Base-by-base conservation (phyloP, 306 rosid genomes). In the Biancaea sappan region DNA sequence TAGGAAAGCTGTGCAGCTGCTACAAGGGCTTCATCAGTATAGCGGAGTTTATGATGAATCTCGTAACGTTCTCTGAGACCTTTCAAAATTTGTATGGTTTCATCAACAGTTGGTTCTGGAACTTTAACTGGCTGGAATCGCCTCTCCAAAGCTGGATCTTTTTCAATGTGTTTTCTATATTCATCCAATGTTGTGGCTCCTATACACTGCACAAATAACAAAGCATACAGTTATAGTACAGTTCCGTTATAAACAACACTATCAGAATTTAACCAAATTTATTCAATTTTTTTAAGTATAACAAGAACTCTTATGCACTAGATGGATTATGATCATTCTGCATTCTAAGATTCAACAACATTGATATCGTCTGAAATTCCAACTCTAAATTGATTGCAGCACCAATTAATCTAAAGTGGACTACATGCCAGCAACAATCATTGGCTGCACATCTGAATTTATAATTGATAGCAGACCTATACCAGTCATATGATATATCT, bases 151-250 rank as follows among this genome's bases (percentile, higher is more conserved):
- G 98, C 98, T 37, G 98, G 97, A 65, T 94, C 97, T 69, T 91
- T 94, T 73, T 94, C 98, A 79, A 94, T 89, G 83, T 94, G 98
- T 80, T 91, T 94, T 75, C 98, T 89, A 83, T 94, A 91, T 81
- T 94, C 98, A 80, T 94, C 97, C 8, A 94, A 79, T 35, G 98
- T 94, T 24, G 98, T 94, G 83, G 98, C 98, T 52, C 97, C 97
- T 73, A 94, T 94, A 71, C 98, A 94, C 98, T 94, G 87, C 83
- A 84, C 44, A 76, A 70, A 66, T 60, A 52, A 58, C 37, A 38
- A 65, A 48, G 61, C 26, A 58, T 9, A 72, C 73, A 74, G 12
- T 62, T 59, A 44, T 47, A 40, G 22, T 37, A 28, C 9, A 25
- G 35, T 63, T 67, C 70, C 64, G 60, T 35, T 56, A 54, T 15